These are phyloP conservation scores for Sphagnum tenellum DNA, from an alignment of 225 moss, liverwort and hornwort species.

Conservation along the genomic window DNA sequence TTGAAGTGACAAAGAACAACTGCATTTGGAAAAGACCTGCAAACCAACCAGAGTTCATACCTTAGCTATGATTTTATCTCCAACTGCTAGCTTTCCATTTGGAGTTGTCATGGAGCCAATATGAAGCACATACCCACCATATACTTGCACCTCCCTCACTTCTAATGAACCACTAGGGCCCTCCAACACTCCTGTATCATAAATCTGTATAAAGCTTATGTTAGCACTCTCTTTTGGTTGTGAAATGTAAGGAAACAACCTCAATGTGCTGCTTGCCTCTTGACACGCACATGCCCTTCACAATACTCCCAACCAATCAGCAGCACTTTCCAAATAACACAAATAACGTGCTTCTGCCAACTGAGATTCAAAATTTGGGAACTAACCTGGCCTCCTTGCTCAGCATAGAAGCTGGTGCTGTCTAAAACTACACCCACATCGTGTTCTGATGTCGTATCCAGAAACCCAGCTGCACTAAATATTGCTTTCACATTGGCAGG, in stretches of 20 bases:
- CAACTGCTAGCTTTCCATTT: constrained; percentile 37
- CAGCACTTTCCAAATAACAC: too few species aligned
- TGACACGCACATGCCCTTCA: too few species aligned
- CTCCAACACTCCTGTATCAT: constrained; percentile 44
- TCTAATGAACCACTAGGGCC: constrained; percentile 45
- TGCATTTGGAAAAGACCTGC: too few species aligned
- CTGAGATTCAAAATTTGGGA: too few species aligned
- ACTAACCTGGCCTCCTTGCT: constrained; percentile 56
- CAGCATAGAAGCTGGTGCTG: constrained; percentile 51
- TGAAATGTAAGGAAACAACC: too few species aligned
- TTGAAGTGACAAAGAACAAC: too few species aligned
- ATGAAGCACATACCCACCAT: constrained; percentile 60
- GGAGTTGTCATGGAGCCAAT: constrained; percentile 24
- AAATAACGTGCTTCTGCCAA: too few species aligned
- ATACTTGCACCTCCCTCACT: constrained; percentile 48
- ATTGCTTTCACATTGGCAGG: constrained; percentile 40
- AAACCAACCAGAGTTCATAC: constrained; percentile 5
- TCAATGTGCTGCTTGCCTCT: too few species aligned
- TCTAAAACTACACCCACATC: constrained; percentile 53
- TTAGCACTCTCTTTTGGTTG: too few species aligned
- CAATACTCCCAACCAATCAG: too few species aligned
- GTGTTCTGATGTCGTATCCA: constrained; percentile 36
- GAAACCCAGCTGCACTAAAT: constrained; percentile 39
- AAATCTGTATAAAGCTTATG: constrained; percentile 22
- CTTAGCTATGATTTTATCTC: constrained; percentile 39